Percentiles rank a stretch among this genome's conserved stretches.
Evolutionary conservation across 441 rosid genomes (phyloP).

Genomic region (Geranium incanum): DNA sequence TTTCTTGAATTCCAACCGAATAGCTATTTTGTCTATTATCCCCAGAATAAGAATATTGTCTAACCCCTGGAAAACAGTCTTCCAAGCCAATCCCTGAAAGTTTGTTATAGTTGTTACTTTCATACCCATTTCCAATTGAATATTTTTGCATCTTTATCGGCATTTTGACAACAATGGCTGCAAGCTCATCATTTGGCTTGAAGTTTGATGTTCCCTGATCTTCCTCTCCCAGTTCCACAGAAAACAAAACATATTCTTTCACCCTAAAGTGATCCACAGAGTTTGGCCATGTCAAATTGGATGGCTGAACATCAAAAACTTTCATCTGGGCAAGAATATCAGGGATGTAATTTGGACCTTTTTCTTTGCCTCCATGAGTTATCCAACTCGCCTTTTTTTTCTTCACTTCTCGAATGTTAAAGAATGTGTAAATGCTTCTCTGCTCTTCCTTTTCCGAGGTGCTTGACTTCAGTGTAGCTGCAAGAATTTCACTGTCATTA

Average conservation of each 20-base stretch:
- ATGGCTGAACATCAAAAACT: slow-evolving; percentile 48
- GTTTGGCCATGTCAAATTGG: slow-evolving; percentile 25
- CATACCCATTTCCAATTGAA: slow-evolving; percentile 11
- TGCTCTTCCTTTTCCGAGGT: slow-evolving; percentile 43
- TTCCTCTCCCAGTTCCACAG: slow-evolving; percentile 42
- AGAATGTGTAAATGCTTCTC: slow-evolving; percentile 63
- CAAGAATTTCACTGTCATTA: slow-evolving; percentile 57
- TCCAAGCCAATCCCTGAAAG: background rate
- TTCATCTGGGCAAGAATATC: slow-evolving; percentile 71
- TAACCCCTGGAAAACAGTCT: background rate
- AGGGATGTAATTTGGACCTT: slow-evolving; percentile 53
- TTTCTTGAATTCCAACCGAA: slow-evolving; percentile 25
- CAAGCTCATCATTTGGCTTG: slow-evolving; percentile 65
- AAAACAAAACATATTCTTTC: slow-evolving; percentile 63
- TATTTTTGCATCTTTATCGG: slow-evolving; percentile 27
- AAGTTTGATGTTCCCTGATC: slow-evolving; percentile 38
- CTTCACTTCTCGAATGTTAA: slow-evolving; percentile 58
- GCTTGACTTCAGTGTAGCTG: slow-evolving; percentile 64
- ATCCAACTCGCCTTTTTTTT: slow-evolving; percentile 76
- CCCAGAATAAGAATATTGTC: slow-evolving; percentile 10
- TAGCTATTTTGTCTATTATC: slow-evolving; percentile 16
- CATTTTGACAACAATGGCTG: slow-evolving; percentile 67
- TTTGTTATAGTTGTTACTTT: slow-evolving; percentile 1
- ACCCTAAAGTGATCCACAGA: slow-evolving; percentile 27
- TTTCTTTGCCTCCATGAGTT: slow-evolving; percentile 53